Percentiles rank a stretch among this genome's conserved stretches.
phyloP scores from a whole-genome alignment of 345 rosid genomes.

The Diplotaxis tenuifolia region DNA sequence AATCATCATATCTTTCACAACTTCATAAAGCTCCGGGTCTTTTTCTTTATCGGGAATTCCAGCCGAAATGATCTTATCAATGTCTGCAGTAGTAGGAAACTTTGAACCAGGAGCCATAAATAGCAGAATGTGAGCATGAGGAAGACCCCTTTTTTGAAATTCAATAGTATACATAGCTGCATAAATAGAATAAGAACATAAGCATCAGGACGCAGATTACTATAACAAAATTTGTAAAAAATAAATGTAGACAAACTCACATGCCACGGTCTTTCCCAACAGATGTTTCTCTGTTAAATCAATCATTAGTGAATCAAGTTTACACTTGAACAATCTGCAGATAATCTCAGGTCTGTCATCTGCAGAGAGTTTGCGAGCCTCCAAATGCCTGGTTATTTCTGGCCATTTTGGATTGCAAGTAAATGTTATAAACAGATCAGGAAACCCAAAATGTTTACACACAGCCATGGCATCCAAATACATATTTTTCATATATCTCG shows the following conservation, averaged over 20 bases:
- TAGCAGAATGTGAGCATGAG: background rate
- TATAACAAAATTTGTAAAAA: no score
- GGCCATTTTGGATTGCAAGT: background rate
- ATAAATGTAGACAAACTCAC: background rate
- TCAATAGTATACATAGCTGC: background rate
- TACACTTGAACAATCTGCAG: background rate
- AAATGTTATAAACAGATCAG: background rate
- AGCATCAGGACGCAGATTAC: no score
- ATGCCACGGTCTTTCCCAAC: background rate
- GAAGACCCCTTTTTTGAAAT: background rate
- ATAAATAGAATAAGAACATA: no score
- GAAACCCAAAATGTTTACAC: background rate
- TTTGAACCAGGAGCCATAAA: no score
- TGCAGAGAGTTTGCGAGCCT: background rate
- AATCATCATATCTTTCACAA: background rate
- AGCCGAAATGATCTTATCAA: no score
- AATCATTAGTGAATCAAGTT: background rate
- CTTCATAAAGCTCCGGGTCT: no score
- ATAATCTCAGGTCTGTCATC: background rate
- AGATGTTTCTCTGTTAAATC: background rate
- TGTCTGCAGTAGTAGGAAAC: no score
- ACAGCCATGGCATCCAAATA: background rate
- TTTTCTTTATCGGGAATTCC: no score
- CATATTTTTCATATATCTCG: background rate
- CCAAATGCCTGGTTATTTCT: background rate